Conservation (phyloP, 1,139 yeast species). For the Yamadazyma dendronema region DNA sequence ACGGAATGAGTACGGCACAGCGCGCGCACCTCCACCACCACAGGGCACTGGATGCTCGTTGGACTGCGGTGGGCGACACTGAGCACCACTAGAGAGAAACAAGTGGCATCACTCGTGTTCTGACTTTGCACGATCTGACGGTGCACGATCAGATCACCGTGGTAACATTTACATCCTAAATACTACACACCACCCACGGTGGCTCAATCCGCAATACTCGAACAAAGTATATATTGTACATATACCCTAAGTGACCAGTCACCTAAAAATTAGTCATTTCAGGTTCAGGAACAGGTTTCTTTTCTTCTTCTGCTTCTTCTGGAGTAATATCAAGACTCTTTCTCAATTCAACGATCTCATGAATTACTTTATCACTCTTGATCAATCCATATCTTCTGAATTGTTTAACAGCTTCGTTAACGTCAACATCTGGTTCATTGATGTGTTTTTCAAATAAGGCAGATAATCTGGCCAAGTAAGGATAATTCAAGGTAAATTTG, state of each 20-base stretch:
- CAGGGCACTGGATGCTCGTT: too few relatives aligned
- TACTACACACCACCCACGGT: too few relatives aligned
- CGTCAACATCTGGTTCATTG: slow-evolving; percentile 29
- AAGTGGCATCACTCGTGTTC: too few relatives aligned
- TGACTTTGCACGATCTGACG: too few relatives aligned
- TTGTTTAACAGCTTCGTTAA: slow-evolving; percentile 44
- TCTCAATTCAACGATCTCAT: slow-evolving; percentile 38
- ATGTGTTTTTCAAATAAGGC: slow-evolving; percentile 41
- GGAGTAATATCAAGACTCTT: slow-evolving; percentile 19
- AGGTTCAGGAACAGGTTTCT: not conserved
- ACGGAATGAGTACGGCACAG: too few relatives aligned
- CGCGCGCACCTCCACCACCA: not conserved
- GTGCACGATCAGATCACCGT: too few relatives aligned
- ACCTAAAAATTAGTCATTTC: slow-evolving; percentile 1
- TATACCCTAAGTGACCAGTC: not conserved
- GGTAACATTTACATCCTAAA: too few relatives aligned
- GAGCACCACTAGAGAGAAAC: too few relatives aligned
- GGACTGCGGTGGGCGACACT: too few relatives aligned
- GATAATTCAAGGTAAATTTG: slow-evolving; percentile 51
- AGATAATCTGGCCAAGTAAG: slow-evolving; percentile 52
- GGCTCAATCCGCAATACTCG: too few relatives aligned
- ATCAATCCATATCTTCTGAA: slow-evolving; percentile 65
- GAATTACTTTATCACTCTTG: slow-evolving; percentile 43
- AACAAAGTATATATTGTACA: too few relatives aligned
- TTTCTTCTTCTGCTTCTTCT: not conserved